A percentile compares a stretch with the other conserved stretches of the same genome.
phyloP scores from a whole-genome alignment of 495 filamentous ascomycete species.

The Cercophora newfieldiana region DNA sequence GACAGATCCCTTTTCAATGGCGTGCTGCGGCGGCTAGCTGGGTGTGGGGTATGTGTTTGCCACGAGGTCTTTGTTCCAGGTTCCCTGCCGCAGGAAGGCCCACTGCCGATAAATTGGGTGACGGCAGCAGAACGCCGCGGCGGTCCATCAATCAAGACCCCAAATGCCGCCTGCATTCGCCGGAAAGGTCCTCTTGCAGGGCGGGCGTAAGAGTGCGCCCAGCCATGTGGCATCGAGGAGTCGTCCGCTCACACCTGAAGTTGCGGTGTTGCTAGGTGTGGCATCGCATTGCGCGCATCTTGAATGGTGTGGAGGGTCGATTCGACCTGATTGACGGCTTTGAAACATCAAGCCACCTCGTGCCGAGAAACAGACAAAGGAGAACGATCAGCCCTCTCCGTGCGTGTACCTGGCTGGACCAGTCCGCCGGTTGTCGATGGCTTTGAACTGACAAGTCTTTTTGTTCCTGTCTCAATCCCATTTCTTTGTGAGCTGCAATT shows the following conservation, averaged over 20 bases:
- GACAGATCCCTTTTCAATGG: background rate
- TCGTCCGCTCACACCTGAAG: background rate
- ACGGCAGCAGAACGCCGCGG: background rate
- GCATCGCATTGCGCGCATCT: slow-evolving; percentile 7
- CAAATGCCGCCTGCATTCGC: slow-evolving; percentile 10
- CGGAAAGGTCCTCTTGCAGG: slow-evolving; percentile 1
- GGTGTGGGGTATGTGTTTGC: slow-evolving; percentile 8
- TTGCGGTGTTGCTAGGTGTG: background rate
- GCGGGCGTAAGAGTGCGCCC: slow-evolving; percentile 13
- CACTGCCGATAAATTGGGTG: slow-evolving; percentile 16
- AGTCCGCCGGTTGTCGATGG: background rate
- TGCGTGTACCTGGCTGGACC: background rate
- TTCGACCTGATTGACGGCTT: slow-evolving; percentile 6
- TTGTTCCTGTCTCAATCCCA: background rate
- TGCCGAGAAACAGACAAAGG: background rate
- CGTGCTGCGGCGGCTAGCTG: slow-evolving; percentile 4
- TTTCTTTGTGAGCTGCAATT: slow-evolving; percentile 5
- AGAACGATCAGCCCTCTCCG: background rate
- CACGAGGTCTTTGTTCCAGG: slow-evolving; percentile 24
- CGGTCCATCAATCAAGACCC: background rate
- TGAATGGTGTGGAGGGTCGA: background rate
- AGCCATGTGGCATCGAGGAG: background rate
- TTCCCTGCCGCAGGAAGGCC: slow-evolving; percentile 8
- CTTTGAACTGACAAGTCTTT: slow-evolving; percentile 4
- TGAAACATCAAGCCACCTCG: slow-evolving; percentile 15